These are phyloP conservation scores for Hypoxylon sp. DNA, from an alignment of 2,329 filamentous ascomycete genomes.

Conservation along the genomic window DNA sequence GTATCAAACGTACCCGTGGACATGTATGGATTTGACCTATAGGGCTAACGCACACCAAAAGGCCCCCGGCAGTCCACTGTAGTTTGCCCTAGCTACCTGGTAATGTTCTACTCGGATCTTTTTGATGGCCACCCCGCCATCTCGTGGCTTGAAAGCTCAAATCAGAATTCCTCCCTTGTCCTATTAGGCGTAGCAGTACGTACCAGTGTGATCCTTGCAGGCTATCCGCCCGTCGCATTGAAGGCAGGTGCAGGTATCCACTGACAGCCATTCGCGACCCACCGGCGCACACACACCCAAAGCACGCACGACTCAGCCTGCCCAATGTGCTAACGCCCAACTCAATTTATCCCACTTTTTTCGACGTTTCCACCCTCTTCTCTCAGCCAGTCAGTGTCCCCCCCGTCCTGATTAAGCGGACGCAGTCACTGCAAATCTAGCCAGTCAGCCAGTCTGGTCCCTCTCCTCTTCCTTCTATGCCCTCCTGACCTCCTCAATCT, in stretches of 20 bases:
- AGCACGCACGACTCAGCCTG: conserved; percentile 28
- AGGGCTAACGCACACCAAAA: not conserved
- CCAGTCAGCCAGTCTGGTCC: conserved; percentile 41
- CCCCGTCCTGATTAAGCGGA: conserved; percentile 38
- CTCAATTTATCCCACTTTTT: conserved; percentile 42
- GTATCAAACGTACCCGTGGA: too few species aligned
- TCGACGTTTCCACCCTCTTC: conserved; percentile 41
- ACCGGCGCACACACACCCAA: not conserved
- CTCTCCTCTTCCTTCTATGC: conserved; percentile 38
- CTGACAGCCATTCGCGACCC: conserved; percentile 8
- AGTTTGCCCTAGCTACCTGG: conserved; percentile 15
- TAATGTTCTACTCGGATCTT: conserved; percentile 32
- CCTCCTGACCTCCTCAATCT: conserved; percentile 38
- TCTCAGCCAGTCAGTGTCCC: conserved; percentile 37
- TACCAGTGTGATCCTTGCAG: conserved; percentile 27
- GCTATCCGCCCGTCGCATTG: conserved; percentile 34
- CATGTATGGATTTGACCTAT: too few species aligned
- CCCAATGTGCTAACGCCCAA: conserved; percentile 42
- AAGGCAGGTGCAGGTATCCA: conserved; percentile 31
- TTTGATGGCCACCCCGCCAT: conserved; percentile 14
- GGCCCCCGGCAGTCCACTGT: conserved; percentile 21
- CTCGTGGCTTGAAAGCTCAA: conserved; percentile 3
- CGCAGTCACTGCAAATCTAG: conserved; percentile 37
- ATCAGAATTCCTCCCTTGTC: not conserved
- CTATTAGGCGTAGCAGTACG: conserved; percentile 1